These are phyloP conservation scores for Passalora sequoiae DNA, from an alignment of 2,329 filamentous ascomycete species.

Conservation along the genomic window DNA sequence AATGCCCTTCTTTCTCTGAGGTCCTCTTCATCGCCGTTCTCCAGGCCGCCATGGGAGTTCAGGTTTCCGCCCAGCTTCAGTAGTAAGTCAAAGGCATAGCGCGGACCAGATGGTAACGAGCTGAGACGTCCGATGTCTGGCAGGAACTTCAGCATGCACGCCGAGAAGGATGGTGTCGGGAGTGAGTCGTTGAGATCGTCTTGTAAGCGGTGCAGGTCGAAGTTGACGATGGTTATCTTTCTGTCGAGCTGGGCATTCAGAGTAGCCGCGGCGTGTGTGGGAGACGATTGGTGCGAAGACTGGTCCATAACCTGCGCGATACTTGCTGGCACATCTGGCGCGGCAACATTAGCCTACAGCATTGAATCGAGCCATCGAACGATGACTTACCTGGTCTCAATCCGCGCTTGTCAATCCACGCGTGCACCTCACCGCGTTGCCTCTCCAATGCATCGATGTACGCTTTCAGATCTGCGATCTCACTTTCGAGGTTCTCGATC, in stretches of 20 bases:
- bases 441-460: conserved; percentile 61
- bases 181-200: conserved; percentile 53
- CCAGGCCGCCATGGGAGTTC: conserved; percentile 50
- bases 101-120: conserved; percentile 44
- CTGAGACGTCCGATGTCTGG: conserved; percentile 49
- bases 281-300: conserved; percentile 35
- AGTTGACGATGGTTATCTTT: conserved; percentile 55
- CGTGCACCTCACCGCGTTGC: conserved; percentile 49
- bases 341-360: neutral
- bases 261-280: conserved; percentile 45
- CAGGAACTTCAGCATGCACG: conserved; percentile 52
- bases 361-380: no score
- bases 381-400: conserved; percentile 48
- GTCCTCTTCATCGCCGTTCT: conserved; percentile 46
- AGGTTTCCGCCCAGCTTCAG: conserved; percentile 54
- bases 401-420: conserved; percentile 53
- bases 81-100: conserved; percentile 50
- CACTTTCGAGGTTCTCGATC: conserved; percentile 48
- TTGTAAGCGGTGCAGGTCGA: conserved; percentile 52
- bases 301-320: conserved; percentile 52
- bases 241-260: conserved; percentile 54
- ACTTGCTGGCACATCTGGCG: conserved; percentile 46
- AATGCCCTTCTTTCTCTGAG: conserved; percentile 46
- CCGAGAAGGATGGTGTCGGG: conserved; percentile 48
- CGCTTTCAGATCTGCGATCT: conserved; percentile 54